These are phyloP conservation scores for Tuber indicum DNA, from an alignment of 495 filamentous ascomycete genomes.

Conservation along the genomic window DNA sequence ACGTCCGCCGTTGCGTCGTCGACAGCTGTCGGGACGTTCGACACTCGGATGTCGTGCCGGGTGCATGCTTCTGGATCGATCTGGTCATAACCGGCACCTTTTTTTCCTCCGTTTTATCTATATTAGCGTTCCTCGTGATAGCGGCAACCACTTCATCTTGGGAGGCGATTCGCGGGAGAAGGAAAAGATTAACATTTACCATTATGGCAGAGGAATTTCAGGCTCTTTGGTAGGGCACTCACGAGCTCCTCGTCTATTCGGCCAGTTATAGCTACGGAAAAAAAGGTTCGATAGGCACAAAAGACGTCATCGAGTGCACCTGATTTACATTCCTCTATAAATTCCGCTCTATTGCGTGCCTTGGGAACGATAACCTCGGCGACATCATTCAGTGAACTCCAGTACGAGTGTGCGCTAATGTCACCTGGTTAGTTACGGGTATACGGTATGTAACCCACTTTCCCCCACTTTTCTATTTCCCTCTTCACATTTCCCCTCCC, in stretches of 20 bases:
- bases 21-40: conserved; percentile 73
- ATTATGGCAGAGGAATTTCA: conserved; percentile 54
- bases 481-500: neutral
- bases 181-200: conserved; percentile 14
- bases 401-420: conserved; percentile 44
- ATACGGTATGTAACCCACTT: conserved; percentile 12
- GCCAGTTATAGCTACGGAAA: conserved; percentile 61
- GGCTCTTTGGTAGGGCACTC: conserved; percentile 51
- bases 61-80: conserved; percentile 66
- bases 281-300: conserved; percentile 72
- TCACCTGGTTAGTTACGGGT: conserved; percentile 33
- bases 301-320: conserved; percentile 62
- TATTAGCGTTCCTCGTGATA: neutral
- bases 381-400: conserved; percentile 49
- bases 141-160: neutral
- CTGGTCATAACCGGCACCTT: conserved; percentile 76
- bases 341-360: conserved; percentile 56
- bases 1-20: conserved; percentile 76
- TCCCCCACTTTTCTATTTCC: neutral
- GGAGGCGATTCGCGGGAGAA: conserved; percentile 2
- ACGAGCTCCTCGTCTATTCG: conserved; percentile 61
- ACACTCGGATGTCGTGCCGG: conserved; percentile 58
- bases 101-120: neutral
- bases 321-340: conserved; percentile 64
- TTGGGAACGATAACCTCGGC: conserved; percentile 50